phyloP scores from a whole-genome alignment of 805 yeast genomes.

The Sungouiella blattae region DNA sequence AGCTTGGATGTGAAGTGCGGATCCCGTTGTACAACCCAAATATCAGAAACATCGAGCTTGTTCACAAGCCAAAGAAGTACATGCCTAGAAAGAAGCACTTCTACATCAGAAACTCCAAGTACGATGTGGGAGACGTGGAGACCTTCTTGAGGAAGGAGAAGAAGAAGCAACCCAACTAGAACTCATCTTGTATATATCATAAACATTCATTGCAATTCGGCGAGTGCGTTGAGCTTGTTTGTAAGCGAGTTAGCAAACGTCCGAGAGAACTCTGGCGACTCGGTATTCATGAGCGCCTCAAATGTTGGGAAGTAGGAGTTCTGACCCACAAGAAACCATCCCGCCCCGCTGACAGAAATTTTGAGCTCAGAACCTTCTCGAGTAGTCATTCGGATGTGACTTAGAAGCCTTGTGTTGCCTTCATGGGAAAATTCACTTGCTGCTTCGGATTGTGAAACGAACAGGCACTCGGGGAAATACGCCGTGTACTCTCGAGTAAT shows the following conservation, averaged over 20 bases:
- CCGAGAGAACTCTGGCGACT: conserved; percentile 11
- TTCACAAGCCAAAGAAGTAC: conserved; percentile 70
- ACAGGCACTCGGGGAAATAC: conserved; percentile 8
- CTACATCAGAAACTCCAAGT: conserved; percentile 76
- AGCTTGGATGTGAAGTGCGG: conserved; percentile 81
- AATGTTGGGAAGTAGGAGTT: conserved; percentile 10
- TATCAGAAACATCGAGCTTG: conserved; percentile 69
- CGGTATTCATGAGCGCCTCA: conserved; percentile 14
- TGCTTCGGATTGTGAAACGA: neutral
- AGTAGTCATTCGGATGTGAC: conserved; percentile 8
- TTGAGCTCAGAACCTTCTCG: conserved; percentile 5
- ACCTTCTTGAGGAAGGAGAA: conserved; percentile 22
- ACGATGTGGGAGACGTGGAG: conserved; percentile 67
- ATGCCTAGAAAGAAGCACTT: conserved; percentile 80
- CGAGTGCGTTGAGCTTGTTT: conserved; percentile 4
- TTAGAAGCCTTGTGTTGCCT: too few species aligned
- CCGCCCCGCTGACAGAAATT: conserved; percentile 7
- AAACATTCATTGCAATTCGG: neutral
- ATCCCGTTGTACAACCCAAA: conserved; percentile 80
- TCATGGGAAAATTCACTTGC: too few species aligned
- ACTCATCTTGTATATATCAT: conserved; percentile 2
- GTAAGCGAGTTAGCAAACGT: conserved; percentile 11
- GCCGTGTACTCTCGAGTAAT: conserved; percentile 9
- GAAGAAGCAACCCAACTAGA: conserved; percentile 7
- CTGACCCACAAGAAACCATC: conserved; percentile 10